Evolutionary conservation across 1,139 yeast species (phyloP), one percentile per base, ranked within the genome.

Genomic region (Petasospora rhodanensis): DNA sequence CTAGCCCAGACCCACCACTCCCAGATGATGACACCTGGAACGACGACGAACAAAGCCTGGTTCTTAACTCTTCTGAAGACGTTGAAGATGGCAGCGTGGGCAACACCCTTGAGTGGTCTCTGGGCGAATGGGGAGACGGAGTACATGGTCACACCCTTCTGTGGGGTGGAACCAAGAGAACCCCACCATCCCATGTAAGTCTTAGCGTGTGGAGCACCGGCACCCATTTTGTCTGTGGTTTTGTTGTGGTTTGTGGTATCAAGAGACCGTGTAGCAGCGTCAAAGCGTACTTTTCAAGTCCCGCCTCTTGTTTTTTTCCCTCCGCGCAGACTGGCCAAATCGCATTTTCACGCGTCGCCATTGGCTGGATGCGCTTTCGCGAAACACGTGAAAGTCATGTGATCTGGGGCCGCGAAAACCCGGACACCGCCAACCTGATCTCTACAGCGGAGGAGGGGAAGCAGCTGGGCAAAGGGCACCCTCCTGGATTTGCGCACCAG

Each of bases 141-240:
- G 72, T 91, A 93, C 37, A 79, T 73, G 42, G 87, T 79, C 51
- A 84, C 70, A 63, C 84, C 80, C 66, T 85, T 87, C 71, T 89
- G 97, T 59, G 75, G 75, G 59, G 94, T 93, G 63, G 85, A 73
- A 45, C 94, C 87, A 48, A 61, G 62, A 68, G 70, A 62, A 59
- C 96, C 96, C 97, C 97, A 87, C 96, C 96, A 87, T 56, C 97
- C 97, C 89, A 84, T 79, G 59, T 83, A 87, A 56, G 89, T 61
- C 56, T 76, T 77, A 58, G 82, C 80, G 54, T 77, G 76, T 61
- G 78, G 77, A 65, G 81, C 80, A 59, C 83, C 84, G 54, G 39
- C 42, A 35, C 70, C 82, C 86, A 79, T 79, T 54, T 49, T 34
- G 31, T 16, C 14, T 20, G 17, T 20, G 24, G 24, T 24, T 24